These are phyloP conservation scores for Daldinia eschscholtzii DNA, from an alignment of 2,329 filamentous ascomycete genomes.

Conservation along the genomic window DNA sequence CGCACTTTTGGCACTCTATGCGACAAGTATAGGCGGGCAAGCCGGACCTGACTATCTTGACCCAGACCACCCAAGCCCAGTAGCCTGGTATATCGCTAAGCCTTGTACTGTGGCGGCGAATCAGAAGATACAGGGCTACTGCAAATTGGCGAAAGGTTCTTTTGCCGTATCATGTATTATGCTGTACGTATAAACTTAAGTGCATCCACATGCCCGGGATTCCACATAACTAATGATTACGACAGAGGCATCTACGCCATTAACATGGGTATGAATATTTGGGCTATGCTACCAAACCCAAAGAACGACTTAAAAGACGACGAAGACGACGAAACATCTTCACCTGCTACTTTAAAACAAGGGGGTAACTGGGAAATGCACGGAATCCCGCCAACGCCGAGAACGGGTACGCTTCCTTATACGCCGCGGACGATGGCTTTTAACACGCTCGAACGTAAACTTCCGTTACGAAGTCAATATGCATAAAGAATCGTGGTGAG, in stretches of 20 bases:
- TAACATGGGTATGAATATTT: conserved; percentile 71
- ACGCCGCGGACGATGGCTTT: conserved; percentile 78
- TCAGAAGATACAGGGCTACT: conserved; percentile 68
- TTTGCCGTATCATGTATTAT: conserved; percentile 75
- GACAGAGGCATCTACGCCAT: conserved; percentile 69
- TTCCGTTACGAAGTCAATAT: conserved; percentile 62
- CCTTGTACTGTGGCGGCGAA: conserved; percentile 72
- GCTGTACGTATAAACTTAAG: conserved; percentile 65
- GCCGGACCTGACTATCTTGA: conserved; percentile 80
- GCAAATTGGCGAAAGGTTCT: conserved; percentile 74
- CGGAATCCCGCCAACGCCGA: conserved; percentile 58
- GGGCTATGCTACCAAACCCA: conserved; percentile 69
- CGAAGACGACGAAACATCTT: conserved; percentile 56
- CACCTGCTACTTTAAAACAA: conserved; percentile 55
- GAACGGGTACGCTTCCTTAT: conserved; percentile 60
- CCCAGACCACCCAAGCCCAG: conserved; percentile 68
- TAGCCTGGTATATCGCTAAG: conserved; percentile 81
- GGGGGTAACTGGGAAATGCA: conserved; percentile 70
- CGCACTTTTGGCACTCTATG: conserved; percentile 71
- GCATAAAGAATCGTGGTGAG: conserved; percentile 16
- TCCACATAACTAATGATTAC: conserved; percentile 23
- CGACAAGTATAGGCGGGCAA: conserved; percentile 76
- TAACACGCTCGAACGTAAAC: conserved; percentile 69
- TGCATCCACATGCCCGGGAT: conserved; percentile 5
- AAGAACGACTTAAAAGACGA: conserved; percentile 63